Percentiles rank a stretch among this genome's conserved stretches.
Evolutionary conservation across 257 asterid species (phyloP).

Genomic region (Penstemon davidsonii): DNA sequence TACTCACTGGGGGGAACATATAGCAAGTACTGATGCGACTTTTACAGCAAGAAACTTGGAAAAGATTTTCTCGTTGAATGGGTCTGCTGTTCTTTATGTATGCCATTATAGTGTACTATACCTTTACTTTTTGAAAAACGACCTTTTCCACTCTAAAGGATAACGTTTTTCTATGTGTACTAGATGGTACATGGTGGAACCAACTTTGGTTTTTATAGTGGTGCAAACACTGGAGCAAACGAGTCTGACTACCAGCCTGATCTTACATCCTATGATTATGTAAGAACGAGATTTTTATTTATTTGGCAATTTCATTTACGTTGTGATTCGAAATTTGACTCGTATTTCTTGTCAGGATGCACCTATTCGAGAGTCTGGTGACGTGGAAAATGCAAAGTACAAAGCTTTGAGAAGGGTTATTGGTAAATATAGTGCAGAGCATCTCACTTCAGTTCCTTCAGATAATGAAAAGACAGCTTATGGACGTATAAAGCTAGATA

Average conservation of each 20-base stretch:
- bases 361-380: slow-evolving; percentile 95
- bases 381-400: slow-evolving; percentile 75
- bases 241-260: slow-evolving; percentile 85
- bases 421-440: slow-evolving; percentile 52
- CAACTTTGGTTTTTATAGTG: slow-evolving; percentile 86
- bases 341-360: slow-evolving; percentile 68
- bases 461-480: slow-evolving; percentile 61
- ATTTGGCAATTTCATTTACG: slow-evolving; percentile 16
- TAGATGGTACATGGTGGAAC: slow-evolving; percentile 99
- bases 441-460: slow-evolving; percentile 59
- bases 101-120: slow-evolving; percentile 29
- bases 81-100: slow-evolving; percentile 95
- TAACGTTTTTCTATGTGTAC: slow-evolving; percentile 23
- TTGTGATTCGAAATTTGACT: slow-evolving; percentile 18
- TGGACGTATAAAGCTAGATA: slow-evolving; percentile 64
- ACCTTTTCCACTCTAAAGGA: slow-evolving; percentile 17
- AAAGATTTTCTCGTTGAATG: slow-evolving; percentile 72
- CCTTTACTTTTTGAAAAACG: slow-evolving; percentile 25
- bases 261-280: slow-evolving; percentile 96
- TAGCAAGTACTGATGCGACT: slow-evolving; percentile 76
- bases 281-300: slow-evolving; percentile 39
- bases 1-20: slow-evolving; percentile 92
- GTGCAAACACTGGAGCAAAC: slow-evolving; percentile 84
- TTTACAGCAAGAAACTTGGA: slow-evolving; percentile 71
- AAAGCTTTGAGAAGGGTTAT: slow-evolving; percentile 78